phyloP scores from a whole-genome alignment of 441 rosid genomes.

The Jatropha podagrica region DNA sequence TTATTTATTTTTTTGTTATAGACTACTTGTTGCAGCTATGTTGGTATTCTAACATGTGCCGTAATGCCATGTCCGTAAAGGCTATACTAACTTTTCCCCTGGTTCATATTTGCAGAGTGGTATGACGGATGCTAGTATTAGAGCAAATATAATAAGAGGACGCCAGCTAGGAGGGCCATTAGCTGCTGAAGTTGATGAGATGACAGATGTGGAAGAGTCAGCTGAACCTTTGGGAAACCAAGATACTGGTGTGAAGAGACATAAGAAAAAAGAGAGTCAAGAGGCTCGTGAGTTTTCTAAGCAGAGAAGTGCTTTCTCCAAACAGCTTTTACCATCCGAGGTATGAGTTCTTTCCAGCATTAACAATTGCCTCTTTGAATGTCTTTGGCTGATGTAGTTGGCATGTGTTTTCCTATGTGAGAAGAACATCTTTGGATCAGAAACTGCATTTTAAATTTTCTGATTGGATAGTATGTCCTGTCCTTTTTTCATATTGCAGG shows the following conservation, averaged over 20 bases:
- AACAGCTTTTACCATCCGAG: constrained; percentile 74
- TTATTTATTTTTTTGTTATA: background rate
- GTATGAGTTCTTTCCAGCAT: constrained; percentile 39
- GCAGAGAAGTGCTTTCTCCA: constrained; percentile 36
- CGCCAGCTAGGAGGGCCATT: constrained; percentile 35
- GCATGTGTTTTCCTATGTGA: background rate
- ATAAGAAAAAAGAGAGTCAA: constrained; percentile 26
- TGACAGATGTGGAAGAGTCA: constrained; percentile 38
- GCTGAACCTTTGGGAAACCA: constrained; percentile 30
- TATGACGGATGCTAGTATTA: constrained; percentile 38
- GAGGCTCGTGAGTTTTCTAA: constrained; percentile 34
- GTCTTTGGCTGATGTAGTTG: background rate
- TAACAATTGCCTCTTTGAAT: background rate
- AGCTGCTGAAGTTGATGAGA: constrained; percentile 37
- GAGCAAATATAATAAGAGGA: constrained; percentile 58
- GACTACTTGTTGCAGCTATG: background rate
- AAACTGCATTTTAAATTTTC: constrained; percentile 11
- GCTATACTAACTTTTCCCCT: constrained; percentile 7
- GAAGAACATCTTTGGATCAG: background rate
- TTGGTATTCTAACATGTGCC: background rate
- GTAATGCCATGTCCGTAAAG: background rate
- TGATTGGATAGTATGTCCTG: constrained; percentile 6
- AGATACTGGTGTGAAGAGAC: constrained; percentile 33
- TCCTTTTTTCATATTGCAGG: constrained; percentile 42
- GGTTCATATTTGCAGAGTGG: constrained; percentile 46